Percentiles rank a stretch among this genome's conserved stretches.
phyloP scores from a whole-genome alignment of 352 stramenopile species.

The Globisporangium apiculatum region DNA sequence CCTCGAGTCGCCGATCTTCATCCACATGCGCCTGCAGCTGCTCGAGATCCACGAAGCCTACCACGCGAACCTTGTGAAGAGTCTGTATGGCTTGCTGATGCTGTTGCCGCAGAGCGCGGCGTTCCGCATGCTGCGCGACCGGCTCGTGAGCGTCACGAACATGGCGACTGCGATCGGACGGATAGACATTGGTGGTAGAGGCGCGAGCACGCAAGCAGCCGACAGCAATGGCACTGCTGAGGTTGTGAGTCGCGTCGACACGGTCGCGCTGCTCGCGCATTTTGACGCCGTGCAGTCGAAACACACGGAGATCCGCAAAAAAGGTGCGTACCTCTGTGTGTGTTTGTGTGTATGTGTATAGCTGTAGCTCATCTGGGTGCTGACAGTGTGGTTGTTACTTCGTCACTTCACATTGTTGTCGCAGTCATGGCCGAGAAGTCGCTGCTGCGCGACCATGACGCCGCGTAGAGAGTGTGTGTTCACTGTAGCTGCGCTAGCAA shows the following conservation, averaged over 20 bases:
- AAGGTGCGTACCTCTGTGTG: constrained; percentile 28
- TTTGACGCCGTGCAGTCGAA: constrained; percentile 72
- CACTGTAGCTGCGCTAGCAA: neutral
- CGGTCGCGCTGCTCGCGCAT: constrained; percentile 47
- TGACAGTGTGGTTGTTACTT: no score
- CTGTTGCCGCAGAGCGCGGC: constrained; percentile 92
- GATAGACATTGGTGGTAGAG: constrained; percentile 34
- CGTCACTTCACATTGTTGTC: no score
- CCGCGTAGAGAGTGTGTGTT: constrained; percentile 1
- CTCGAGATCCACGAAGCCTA: constrained; percentile 94
- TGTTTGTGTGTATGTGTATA: neutral
- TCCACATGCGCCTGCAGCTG: constrained; percentile 97
- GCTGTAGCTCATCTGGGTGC: neutral
- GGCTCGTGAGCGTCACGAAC: constrained; percentile 79
- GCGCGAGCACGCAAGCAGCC: constrained; percentile 15
- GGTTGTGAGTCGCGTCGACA: constrained; percentile 30
- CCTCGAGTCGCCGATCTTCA: constrained; percentile 98
- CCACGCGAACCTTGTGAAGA: constrained; percentile 95
- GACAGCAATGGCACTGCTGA: constrained; percentile 11
- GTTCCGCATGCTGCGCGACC: constrained; percentile 78
- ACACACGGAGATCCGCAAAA: constrained; percentile 60
- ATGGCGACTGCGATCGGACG: constrained; percentile 81
- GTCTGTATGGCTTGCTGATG: constrained; percentile 97
- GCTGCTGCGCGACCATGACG: constrained; percentile 38
- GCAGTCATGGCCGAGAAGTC: constrained; percentile 64